Percentiles rank a stretch among this genome's conserved stretches.
Evolutionary conservation across 2,329 filamentous ascomycete genomes (phyloP).

Genomic region (Pezizomycotina sp.): DNA sequence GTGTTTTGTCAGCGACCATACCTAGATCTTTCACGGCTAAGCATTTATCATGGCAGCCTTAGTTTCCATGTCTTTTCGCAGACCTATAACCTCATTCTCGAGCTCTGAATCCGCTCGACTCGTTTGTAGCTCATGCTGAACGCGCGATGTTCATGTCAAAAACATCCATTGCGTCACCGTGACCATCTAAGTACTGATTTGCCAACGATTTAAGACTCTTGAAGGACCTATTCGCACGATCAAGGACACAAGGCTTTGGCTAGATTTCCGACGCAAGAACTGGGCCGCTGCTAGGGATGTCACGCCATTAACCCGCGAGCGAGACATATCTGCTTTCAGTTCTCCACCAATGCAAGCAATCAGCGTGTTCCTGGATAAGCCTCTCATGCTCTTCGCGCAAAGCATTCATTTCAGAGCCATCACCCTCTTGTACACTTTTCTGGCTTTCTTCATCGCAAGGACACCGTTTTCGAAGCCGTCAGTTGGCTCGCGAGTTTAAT

Average conservation of each 20-base stretch:
- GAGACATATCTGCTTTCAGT: slow-evolving; percentile 70
- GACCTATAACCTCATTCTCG: slow-evolving; percentile 63
- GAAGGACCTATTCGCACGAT: slow-evolving; percentile 82
- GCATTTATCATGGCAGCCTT: slow-evolving; percentile 91
- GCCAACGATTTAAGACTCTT: slow-evolving; percentile 79
- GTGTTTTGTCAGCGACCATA: slow-evolving; percentile 44
- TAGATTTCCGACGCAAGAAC: slow-evolving; percentile 86
- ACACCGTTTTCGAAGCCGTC: too few relatives aligned
- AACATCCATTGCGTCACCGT: slow-evolving; percentile 72
- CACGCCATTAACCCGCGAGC: slow-evolving; percentile 47
- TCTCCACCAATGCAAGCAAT: slow-evolving; percentile 81
- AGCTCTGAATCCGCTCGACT: slow-evolving; percentile 76
- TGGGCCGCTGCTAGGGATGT: slow-evolving; percentile 49
- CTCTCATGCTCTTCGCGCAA: slow-evolving; percentile 66
- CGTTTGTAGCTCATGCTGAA: slow-evolving; percentile 78
- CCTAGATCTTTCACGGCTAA: slow-evolving; percentile 86
- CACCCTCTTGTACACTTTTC: too few relatives aligned
- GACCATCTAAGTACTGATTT: slow-evolving; percentile 62
- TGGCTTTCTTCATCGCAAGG: too few relatives aligned
- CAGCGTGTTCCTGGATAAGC: slow-evolving; percentile 64
- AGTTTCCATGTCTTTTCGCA: slow-evolving; percentile 90
- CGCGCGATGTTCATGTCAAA: slow-evolving; percentile 84
- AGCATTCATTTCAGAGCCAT: slow-evolving; percentile 53
- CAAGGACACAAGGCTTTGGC: slow-evolving; percentile 72
- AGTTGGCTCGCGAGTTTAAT: too few relatives aligned